phyloP scores from a whole-genome alignment of 2,329 filamentous ascomycete species.

The Aspergillus tubingensis region DNA sequence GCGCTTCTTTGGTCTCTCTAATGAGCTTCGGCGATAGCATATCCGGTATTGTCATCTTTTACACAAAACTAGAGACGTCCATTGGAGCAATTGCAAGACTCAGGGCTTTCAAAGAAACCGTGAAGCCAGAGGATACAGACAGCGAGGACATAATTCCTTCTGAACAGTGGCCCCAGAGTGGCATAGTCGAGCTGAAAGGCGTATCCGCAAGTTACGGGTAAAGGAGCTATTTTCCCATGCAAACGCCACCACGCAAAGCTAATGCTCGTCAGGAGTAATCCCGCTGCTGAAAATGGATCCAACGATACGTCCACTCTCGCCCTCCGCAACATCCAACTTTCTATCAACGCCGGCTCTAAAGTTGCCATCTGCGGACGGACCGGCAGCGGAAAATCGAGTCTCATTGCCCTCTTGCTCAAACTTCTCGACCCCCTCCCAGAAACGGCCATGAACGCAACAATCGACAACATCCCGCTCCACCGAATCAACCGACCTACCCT shows the following conservation, averaged over 20 bases:
- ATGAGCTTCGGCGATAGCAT: conserved; percentile 15
- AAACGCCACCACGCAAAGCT: not conserved
- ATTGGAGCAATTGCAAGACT: conserved; percentile 12
- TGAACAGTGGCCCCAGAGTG: conserved; percentile 1
- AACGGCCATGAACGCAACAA: conserved; percentile 40
- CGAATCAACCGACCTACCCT: conserved; percentile 46
- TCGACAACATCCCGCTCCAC: conserved; percentile 42
- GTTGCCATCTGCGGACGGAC: conserved; percentile 17
- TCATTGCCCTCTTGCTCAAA: conserved; percentile 45
- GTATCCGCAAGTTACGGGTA: conserved; percentile 8
- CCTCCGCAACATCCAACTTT: not conserved
- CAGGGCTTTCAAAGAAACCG: conserved; percentile 9
- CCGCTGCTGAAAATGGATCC: not conserved
- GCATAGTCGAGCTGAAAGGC: conserved; percentile 1
- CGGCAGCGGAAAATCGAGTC: conserved; percentile 44
- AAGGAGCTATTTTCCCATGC: not conserved
- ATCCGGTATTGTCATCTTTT: conserved; percentile 11
- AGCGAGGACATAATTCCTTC: conserved; percentile 4
- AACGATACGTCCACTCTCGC: not conserved
- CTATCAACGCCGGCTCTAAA: conserved; percentile 10
- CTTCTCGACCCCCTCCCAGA: conserved; percentile 37
- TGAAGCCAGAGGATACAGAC: conserved; percentile 2
- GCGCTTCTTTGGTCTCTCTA: conserved; percentile 2
- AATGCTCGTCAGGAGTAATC: no score
- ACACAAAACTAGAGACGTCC: conserved; percentile 15